Conservation (phyloP, 129 eudicot genomes). For the Centrapalus pauciflorus region DNA sequence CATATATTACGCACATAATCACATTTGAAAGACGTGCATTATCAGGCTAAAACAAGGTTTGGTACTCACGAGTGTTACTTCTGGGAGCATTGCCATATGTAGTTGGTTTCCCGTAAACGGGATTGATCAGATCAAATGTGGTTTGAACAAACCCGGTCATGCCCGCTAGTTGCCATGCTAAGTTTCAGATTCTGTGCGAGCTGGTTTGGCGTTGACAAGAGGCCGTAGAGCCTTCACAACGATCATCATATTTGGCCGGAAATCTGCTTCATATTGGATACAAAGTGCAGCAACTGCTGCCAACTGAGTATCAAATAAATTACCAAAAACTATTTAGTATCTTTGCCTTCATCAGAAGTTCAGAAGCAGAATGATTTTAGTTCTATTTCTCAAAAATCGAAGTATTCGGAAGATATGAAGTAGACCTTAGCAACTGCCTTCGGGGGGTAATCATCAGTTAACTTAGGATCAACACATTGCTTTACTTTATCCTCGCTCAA, state of each 20-base stretch:
- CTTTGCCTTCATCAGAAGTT: too few species aligned
- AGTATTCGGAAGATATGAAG: too few species aligned
- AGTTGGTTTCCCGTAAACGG: neutral
- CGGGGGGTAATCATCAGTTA: constrained; percentile 64
- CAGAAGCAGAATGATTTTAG: too few species aligned
- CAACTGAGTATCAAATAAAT: constrained; percentile 45
- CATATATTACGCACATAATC: neutral
- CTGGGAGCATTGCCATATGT: constrained; percentile 3
- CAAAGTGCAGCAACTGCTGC: constrained; percentile 92
- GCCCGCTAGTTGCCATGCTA: constrained; percentile 24
- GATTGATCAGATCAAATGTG: too few species aligned
- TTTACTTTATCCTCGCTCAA: constrained; percentile 85
- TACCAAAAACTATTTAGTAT: neutral
- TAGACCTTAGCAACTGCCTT: constrained; percentile 84
- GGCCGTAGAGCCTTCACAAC: constrained; percentile 91
- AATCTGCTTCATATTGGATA: constrained; percentile 85
- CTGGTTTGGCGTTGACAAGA: constrained; percentile 68
- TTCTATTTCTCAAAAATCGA: too few species aligned
- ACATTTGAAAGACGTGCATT: neutral
- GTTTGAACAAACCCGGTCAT: neutral
- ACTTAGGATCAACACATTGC: constrained; percentile 89
- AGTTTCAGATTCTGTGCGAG: constrained; percentile 46
- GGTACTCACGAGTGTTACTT: constrained; percentile 8
- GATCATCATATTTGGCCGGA: constrained; percentile 85
- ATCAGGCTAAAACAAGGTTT: neutral